phyloP scores from a whole-genome alignment of 441 rosid species.

The Pelargonium australe region DNA sequence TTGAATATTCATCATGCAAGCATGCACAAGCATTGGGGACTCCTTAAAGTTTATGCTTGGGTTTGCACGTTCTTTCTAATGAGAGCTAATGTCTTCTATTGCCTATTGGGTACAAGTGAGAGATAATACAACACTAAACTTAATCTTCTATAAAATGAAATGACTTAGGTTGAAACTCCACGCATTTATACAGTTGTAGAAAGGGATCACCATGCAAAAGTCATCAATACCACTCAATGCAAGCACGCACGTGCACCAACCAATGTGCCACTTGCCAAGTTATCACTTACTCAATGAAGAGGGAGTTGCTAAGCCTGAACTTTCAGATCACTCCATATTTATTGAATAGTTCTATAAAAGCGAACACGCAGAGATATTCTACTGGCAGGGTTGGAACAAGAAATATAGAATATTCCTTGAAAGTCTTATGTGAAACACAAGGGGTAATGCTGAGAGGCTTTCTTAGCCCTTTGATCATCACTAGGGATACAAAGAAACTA shows the following conservation, averaged over 20 bases:
- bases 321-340: neutral
- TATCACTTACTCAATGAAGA: neutral
- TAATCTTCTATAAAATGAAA: neutral
- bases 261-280: neutral
- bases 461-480: neutral
- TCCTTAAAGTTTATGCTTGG: neutral
- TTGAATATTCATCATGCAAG: neutral
- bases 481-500: neutral
- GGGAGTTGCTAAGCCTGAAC: neutral
- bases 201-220: neutral
- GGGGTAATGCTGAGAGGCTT: neutral
- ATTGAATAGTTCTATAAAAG: neutral
- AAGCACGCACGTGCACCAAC: neutral
- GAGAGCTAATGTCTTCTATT: neutral
- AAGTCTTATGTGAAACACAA: neutral
- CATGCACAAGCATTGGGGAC: neutral
- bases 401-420: neutral
- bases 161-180: neutral
- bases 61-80: neutral
- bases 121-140: neutral
- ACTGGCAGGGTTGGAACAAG: neutral
- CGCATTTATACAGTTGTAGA: neutral
- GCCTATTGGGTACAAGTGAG: neutral
- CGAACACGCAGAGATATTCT: neutral
- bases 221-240: neutral